Evolutionary conservation across 2,329 filamentous ascomycete genomes (phyloP), one percentile per base, ranked within the genome.

Genomic region (Aureobasidium sp.): DNA sequence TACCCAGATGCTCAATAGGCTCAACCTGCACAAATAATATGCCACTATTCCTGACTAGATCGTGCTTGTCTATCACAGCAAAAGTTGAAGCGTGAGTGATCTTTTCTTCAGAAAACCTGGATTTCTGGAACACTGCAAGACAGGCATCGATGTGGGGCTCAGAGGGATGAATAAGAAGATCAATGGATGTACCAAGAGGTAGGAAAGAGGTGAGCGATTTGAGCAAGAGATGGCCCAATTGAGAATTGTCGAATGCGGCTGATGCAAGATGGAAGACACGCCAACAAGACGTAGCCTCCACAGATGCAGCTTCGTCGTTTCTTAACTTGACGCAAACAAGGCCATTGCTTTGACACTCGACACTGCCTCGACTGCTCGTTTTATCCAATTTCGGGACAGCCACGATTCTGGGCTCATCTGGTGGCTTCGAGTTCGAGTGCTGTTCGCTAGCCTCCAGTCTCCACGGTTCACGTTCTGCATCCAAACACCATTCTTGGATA

Each of bases 391-490:
- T 34, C 26, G 7, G 15, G 36, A 56, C 34, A 44, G 39, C 34
- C 37, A 39, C 46, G 39, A 56, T 44, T 10, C 52, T 56, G 44
- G 52, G 52, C 52, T 34, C 37, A 9, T 43, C 39, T 5, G 52
- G 52, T 56, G 52, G 27, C 24, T 44, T 44, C 24, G 39, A 26
- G n/a, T 56, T 44, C 24, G 52, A 56, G 46, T 56, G 37, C 15
- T 44, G 52, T 56, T 56, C 52, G 52, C 52, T 56, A 29, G 51
- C 51, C 43, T 55, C 51, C 51, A 55, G 32, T 55, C 37, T 55
- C 29, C 36, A 56, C 20, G 52, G 3, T 56, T 56, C 52, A 20
- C 52, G 52, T 37, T 56, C 13, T 34, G 52, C 37, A 56, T 56
- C 52, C 4, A 44, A 56, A 17, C 20, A 26, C 52, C 52, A 56